Base-by-base conservation (phyloP, 1,139 yeast genomes). In the Kluyveromyces sp. region DNA sequence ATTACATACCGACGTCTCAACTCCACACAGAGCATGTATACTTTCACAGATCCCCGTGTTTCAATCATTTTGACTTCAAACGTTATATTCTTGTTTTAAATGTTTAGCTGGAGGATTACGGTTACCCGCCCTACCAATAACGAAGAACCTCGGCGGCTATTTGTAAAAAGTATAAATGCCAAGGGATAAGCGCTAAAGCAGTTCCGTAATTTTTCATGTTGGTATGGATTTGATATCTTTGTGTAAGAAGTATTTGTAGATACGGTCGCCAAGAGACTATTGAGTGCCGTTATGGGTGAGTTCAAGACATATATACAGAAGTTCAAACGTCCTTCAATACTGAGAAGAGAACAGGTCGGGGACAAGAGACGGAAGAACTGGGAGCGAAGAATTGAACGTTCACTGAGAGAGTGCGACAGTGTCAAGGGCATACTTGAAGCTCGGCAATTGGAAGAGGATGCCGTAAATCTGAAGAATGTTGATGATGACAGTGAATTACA, bases 371-470 rank as follows among this genome's bases (percentile, higher is more conserved):
- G 15, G 17, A 19, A 20, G 12, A 35, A 26, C 22, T 25, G 31
- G 38, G 38, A 35, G 18, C 29, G 22, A 7, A 28, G n/a, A 7
- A 22, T 35, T 7, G 38, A 35, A 13, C 22, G 13, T 19, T 13
- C 31, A 3, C 15, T 35, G 17, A 20, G n/a, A 8, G 38, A 20
- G 19, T 35, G 87, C 77, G 73, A 74, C 60, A 73, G 80, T 56
- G 89, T 95, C 56, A 83, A 85, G 76, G 78, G 86, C 53, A 97
- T 92, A 71, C 77, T 92, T 71, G 72, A 73, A 73, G 61, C 59
- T 36, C 54, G 59, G 30, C 54, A 9, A 6, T 6, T 6, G 6
- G 26, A 22, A 9, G 26, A 22, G 9, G 26, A 22, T 6, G 6
- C 26, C 6, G 12, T 3, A 9, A 36, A 30, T 15, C 11, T 13